Base-by-base conservation (phyloP, 2,329 filamentous ascomycete species). In the Pseudogymnoascus sp. region DNA sequence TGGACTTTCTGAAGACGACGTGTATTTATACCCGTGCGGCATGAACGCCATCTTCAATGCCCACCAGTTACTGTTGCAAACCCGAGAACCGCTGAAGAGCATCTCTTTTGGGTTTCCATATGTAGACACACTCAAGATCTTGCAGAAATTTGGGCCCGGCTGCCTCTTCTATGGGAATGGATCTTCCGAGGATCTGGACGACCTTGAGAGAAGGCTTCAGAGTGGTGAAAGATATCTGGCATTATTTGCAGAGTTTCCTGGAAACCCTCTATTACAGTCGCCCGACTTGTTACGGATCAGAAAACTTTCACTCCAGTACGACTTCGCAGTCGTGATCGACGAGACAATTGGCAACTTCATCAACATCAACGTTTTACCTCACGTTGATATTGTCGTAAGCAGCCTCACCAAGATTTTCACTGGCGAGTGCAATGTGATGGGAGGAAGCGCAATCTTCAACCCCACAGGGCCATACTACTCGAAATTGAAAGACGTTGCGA, bases 401-500 rank as follows among this genome's bases (percentile, higher is more conserved):
- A 95, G 90, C 71, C 78, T 99, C 61, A 97, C 94, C 56, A 99
- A 99, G 73, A 88, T 97, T 59, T 99, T 99, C 75, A 95, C 90
- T 60, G 94, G 94, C 57, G 94, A 96, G 73, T 94, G 90, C 72
- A 97, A 99, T 72, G 94, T 99, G 65, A 97, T 97, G 92, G 94
- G 92, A 61, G 94, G 94, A 60, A 88, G 86, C 64, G 75, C 79
- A 48, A 82, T 86, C 59, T 70, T 86, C 48, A 86, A 86, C 67
- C 82, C 82, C 0, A 81, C 85, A 60, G 77, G 85, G n/a, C 82
- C 75, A 48, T 88, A 86, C 74, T 96, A 96, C 71, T 60, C 71
- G 2, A 66, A 74, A 0, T 73, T 99, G n/a, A 92, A 90, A 70
- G 70, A 76, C 4, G 77, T 79, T n/a, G 82, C 89, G 71, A 74